These are phyloP conservation scores for Pharus latifolius DNA, from an alignment of 176 grass and related monocot species.

Conservation along the genomic window DNA sequence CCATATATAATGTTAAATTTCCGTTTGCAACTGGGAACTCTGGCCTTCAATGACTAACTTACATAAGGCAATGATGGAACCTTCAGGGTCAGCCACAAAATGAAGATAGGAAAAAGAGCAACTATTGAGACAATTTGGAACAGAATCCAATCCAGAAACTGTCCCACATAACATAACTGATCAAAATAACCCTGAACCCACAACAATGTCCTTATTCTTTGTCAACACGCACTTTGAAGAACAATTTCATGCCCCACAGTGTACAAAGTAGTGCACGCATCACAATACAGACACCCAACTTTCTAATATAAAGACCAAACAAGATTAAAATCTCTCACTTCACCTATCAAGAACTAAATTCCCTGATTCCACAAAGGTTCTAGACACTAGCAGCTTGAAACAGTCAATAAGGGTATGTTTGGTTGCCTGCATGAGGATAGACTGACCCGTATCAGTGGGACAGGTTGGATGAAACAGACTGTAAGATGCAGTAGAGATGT, in stretches of 20 bases:
- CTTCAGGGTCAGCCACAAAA: background rate
- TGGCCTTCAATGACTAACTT: background rate
- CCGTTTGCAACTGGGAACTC: background rate
- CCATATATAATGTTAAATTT: background rate
- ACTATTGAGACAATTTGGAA: background rate
- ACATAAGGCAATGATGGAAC: background rate
- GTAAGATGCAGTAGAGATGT: too few species aligned
- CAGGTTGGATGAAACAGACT: too few species aligned
- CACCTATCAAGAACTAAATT: too few species aligned
- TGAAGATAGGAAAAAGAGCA: background rate
- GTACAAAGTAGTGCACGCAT: background rate
- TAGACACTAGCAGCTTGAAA: too few species aligned
- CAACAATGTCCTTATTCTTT: background rate
- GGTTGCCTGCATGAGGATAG: too few species aligned
- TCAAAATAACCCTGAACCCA: background rate
- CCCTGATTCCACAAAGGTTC: too few species aligned
- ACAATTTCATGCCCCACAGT: background rate
- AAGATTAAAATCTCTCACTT: too few species aligned
- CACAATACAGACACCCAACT: background rate
- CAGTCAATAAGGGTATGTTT: too few species aligned
- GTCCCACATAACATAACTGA: background rate
- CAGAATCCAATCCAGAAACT: background rate
- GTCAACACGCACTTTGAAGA: background rate
- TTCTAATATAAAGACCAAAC: background rate
- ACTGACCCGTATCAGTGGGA: too few species aligned